These are phyloP conservation scores for Phaeolepiota aurea DNA, from an alignment of 768 basidiomycete species.

Conservation along the genomic window DNA sequence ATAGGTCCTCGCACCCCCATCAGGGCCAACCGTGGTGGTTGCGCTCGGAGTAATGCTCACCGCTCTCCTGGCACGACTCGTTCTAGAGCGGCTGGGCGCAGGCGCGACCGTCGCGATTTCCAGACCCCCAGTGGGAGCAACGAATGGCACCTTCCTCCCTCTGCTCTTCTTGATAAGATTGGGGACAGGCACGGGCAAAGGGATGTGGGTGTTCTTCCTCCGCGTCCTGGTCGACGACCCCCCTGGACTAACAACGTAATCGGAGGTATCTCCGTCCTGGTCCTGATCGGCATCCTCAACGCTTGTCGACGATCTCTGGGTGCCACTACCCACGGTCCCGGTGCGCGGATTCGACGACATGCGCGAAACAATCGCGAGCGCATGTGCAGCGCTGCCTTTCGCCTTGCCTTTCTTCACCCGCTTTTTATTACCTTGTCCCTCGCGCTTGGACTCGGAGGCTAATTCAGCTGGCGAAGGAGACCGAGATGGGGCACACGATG, in stretches of 20 bases:
- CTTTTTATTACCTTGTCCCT: constrained; percentile 1
- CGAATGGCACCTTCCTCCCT: constrained; percentile 48
- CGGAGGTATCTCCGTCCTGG: constrained; percentile 5
- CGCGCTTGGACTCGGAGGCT: background rate
- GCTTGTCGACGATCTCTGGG: constrained; percentile 4
- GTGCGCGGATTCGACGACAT: constrained; percentile 10
- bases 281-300: constrained; percentile 4
- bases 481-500: background rate
- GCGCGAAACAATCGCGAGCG: constrained; percentile 19
- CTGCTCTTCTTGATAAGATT: constrained; percentile 58
- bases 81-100: too few relatives aligned
- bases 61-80: too few relatives aligned
- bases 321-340: constrained; percentile 2
- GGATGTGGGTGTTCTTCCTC: constrained; percentile 24
- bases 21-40: constrained; percentile 9
- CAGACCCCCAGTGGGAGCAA: constrained; percentile 6
- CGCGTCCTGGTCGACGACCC: constrained; percentile 1
- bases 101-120: constrained; percentile 1
- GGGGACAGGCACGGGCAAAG: constrained; percentile 46
- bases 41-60: too few relatives aligned
- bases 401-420: constrained; percentile 20
- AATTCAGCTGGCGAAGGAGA: background rate
- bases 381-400: constrained; percentile 24
- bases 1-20: constrained; percentile 36
- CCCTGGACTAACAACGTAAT: background rate